Evolutionary conservation across 1,284 basidiomycete species (phyloP), one percentile per base, ranked within the genome.

Genomic region (Moesziomyces sp.): DNA sequence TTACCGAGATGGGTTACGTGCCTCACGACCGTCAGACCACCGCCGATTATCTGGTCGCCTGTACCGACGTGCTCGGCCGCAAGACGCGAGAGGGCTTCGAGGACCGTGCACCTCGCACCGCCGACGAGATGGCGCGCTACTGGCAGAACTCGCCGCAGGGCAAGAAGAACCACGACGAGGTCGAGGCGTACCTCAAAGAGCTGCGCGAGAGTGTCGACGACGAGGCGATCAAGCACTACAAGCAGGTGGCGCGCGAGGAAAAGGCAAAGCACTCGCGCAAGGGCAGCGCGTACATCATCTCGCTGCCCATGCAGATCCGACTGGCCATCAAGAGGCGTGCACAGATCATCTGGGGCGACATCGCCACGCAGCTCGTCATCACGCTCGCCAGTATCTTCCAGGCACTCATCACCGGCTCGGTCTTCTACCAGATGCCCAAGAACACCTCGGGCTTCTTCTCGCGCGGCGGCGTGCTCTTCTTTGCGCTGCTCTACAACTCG

Each of bases 371-470:
- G 48, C 33, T 79, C 24, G 78, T 84, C 45, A 77, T 80, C 38
- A 77, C 78, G 14, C 67, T 85, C 35, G 79, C 74, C 56, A 77
- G 56, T 23, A 54, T 71, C 23, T 82, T 75, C 70, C 90, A 92
- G 83, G 90, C 87, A 10, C 80, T 93, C 58, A 91, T 93, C 73
- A 87, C 91, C 60, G 92, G 93, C 13, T 91, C 91, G 0, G 88
- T 91, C 38, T 96, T 92, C 86, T 87, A 90, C 68, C 86, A 88
- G 5, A 85, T 91, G 51, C 86, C 89, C 0, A 86, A 89, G 18
- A 84, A 86, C 6, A 92, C 93, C 0, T 83, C 85, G 0, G 90
- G 89, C 14, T 91, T 89, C 83, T 95, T 91, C 86, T 90, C 91
- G 16, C 89, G 93, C 21, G 92, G 92, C 3, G 93, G 93, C 85